These are phyloP conservation scores for Leccinum uliginosum DNA, from an alignment of 768 basidiomycete species.

Conservation along the genomic window DNA sequence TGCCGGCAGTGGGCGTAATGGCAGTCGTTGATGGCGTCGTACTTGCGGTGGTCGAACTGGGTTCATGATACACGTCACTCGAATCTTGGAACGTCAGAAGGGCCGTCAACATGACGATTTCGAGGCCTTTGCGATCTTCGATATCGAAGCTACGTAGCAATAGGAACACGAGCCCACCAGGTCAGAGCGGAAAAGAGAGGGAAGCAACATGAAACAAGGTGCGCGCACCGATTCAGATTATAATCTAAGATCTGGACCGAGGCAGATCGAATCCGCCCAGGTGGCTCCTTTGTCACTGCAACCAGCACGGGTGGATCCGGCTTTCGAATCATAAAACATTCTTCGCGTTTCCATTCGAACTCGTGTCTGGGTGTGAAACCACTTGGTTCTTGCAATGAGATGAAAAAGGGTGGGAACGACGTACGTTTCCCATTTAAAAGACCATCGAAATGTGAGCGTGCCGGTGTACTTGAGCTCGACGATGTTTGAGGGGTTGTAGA, in stretches of 20 bases:
- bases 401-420: constrained; percentile 23
- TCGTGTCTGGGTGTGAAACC: constrained; percentile 49
- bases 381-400: constrained; percentile 32
- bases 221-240: constrained; percentile 65
- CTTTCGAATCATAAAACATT: constrained; percentile 78
- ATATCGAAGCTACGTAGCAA: constrained; percentile 65
- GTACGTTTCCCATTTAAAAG: constrained; percentile 80
- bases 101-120: constrained; percentile 74
- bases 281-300: constrained; percentile 73
- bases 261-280: constrained; percentile 58
- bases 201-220: neutral
- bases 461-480: constrained; percentile 76
- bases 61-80: constrained; percentile 51
- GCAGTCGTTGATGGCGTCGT: neutral
- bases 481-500: constrained; percentile 66
- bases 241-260: constrained; percentile 80
- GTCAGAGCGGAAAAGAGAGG: neutral
- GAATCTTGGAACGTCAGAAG: constrained; percentile 74
- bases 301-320: constrained; percentile 86
- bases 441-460: constrained; percentile 70
- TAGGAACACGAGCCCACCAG: neutral
- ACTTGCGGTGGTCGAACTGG: constrained; percentile 15
- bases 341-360: constrained; percentile 84
- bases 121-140: constrained; percentile 79
- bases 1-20: neutral